phyloP scores from a whole-genome alignment of 1,139 yeast species.

The Meyerozyma guilliermondii region DNA sequence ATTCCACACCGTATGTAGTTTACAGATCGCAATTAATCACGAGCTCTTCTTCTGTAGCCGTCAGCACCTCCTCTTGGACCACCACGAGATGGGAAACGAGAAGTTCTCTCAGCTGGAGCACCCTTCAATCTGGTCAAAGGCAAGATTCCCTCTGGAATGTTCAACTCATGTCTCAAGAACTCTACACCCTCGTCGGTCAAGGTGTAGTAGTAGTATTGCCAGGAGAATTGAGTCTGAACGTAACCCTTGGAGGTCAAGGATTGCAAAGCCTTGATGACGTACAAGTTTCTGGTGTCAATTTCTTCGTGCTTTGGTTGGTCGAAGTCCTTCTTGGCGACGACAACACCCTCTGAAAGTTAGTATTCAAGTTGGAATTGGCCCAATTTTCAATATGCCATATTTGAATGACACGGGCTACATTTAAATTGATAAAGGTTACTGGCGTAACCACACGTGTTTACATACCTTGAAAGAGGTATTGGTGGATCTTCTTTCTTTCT shows the following conservation, averaged over 20 bases:
- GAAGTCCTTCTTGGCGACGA: constrained; percentile 98
- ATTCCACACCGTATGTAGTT: constrained; percentile 2
- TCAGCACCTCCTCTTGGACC: constrained; percentile 37
- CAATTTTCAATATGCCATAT: neutral
- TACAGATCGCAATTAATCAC: constrained; percentile 27
- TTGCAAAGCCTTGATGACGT: constrained; percentile 98
- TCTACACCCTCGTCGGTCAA: constrained; percentile 99
- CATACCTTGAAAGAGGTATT: constrained; percentile 97
- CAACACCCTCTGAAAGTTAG: constrained; percentile 84
- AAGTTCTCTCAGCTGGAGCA: constrained; percentile 79
- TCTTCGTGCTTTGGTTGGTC: constrained; percentile 97
- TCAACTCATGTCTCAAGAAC: constrained; percentile 96
- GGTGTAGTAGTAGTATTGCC: constrained; percentile 99
- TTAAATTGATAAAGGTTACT: neutral
- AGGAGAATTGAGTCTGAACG: constrained; percentile 99
- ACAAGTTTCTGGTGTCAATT: constrained; percentile 96
- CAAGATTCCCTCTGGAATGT: constrained; percentile 97
- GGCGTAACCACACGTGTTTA: constrained; percentile 15
- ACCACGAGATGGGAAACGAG: constrained; percentile 47
- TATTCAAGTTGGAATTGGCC: constrained; percentile 9
- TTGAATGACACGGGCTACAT: neutral
- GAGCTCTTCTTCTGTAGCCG: constrained; percentile 44
- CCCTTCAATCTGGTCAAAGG: constrained; percentile 98
- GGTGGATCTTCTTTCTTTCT: constrained; percentile 99
- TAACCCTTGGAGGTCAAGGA: constrained; percentile 97